These are phyloP conservation scores for Colletotrichum tabaci DNA, from an alignment of 2,329 filamentous ascomycete genomes.

Conservation along the genomic window DNA sequence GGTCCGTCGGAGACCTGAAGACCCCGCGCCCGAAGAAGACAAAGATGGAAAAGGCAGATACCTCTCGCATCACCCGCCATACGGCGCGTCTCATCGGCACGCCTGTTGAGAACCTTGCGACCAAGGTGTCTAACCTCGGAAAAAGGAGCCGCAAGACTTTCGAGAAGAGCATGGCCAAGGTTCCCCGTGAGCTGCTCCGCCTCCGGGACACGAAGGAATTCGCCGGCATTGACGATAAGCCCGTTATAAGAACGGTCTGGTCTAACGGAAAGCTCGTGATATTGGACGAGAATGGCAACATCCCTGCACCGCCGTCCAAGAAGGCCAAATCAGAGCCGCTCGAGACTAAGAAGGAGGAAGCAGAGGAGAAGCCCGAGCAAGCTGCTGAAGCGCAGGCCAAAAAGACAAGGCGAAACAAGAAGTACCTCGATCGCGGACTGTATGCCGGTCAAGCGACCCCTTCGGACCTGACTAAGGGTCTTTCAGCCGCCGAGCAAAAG, in stretches of 20 bases:
- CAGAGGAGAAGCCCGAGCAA: conserved; percentile 55
- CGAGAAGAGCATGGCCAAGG: conserved; percentile 62
- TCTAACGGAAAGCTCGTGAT: conserved; percentile 75
- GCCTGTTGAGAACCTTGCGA: conserved; percentile 60
- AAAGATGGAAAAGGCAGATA: conserved; percentile 53
- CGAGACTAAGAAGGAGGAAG: conserved; percentile 44
- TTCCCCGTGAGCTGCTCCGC: conserved; percentile 71
- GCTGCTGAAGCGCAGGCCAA: conserved; percentile 50
- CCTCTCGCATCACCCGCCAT: conserved; percentile 55
- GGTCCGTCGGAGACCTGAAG: conserved; percentile 57
- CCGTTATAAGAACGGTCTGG: conserved; percentile 73
- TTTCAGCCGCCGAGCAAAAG: conserved; percentile 67
- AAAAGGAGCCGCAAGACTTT: conserved; percentile 73
- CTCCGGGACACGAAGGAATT: conserved; percentile 76
- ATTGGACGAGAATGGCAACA: conserved; percentile 56
- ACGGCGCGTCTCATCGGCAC: conserved; percentile 62
- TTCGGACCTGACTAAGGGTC: conserved; percentile 61
- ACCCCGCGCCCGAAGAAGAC: conserved; percentile 52
- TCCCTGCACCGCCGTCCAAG: conserved; percentile 47
- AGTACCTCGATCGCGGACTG: conserved; percentile 85
- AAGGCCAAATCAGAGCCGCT: conserved; percentile 45
- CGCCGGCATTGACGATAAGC: conserved; percentile 70
- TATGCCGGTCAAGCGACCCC: conserved; percentile 85
- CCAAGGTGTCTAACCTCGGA: conserved; percentile 68
- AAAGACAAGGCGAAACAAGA: conserved; percentile 72